Conservation (phyloP, 768 basidiomycete species). For the Rhodotorula paludigena region DNA sequence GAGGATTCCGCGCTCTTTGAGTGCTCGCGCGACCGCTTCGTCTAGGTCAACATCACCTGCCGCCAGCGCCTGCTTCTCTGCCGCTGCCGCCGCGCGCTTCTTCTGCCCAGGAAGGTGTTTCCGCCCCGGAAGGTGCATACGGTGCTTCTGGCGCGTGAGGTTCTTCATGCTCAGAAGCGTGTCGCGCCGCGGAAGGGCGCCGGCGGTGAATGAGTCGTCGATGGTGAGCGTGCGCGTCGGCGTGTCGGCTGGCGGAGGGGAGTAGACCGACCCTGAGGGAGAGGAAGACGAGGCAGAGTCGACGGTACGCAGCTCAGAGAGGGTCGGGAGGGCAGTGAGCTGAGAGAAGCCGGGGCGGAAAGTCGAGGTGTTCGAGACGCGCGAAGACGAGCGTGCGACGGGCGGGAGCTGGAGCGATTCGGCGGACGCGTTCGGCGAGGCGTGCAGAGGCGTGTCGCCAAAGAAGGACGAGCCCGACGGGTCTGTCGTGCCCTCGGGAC, state of each 20-base stretch:
- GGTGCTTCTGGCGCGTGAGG: too few relatives aligned
- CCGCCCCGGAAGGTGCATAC: neutral
- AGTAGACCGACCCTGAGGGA: neutral
- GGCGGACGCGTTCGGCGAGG: neutral
- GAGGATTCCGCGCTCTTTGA: slow-evolving; percentile 9
- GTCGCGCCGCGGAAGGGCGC: neutral
- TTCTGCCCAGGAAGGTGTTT: neutral
- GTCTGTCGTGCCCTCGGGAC: neutral
- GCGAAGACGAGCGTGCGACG: neutral
- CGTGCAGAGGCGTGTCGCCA: neutral
- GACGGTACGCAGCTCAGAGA: neutral
- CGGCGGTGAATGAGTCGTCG: neutral
- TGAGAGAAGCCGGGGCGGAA: neutral
- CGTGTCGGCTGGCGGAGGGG: neutral
- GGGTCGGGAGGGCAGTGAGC: neutral
- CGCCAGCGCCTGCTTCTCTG: neutral
- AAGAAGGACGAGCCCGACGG: neutral
- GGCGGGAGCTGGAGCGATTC: slow-evolving; percentile 12
- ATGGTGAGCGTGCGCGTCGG: slow-evolving; percentile 18
- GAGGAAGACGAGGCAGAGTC: neutral
- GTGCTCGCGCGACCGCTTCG: neutral
- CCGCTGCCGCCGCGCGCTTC: neutral
- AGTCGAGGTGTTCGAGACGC: too few relatives aligned
- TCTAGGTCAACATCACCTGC: neutral
- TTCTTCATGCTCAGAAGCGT: neutral